phyloP scores from a whole-genome alignment of 179 eudicot species.

The Spinacia oleracea region DNA sequence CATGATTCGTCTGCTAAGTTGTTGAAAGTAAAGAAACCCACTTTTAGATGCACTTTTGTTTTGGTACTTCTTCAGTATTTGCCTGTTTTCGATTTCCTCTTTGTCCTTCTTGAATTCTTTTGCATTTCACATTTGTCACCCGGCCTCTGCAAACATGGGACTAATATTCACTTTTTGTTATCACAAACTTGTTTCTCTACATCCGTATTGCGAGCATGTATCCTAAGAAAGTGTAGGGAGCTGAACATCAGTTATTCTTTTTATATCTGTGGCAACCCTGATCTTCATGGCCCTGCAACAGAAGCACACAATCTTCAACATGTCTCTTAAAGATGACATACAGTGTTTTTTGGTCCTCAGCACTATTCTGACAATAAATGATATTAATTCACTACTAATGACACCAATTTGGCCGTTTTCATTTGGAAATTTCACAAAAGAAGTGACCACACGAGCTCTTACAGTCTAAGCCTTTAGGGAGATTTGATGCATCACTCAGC shows the following conservation, averaged over 20 bases:
- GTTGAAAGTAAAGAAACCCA: too few relatives aligned
- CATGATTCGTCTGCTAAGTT: too few relatives aligned
- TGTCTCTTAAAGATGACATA: too few relatives aligned
- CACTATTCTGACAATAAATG: background rate
- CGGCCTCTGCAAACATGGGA: background rate
- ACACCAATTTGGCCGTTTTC: background rate
- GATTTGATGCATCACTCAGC: too few relatives aligned
- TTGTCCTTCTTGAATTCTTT: background rate
- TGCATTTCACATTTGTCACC: background rate
- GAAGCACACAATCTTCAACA: background rate
- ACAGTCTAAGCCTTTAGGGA: too few relatives aligned
- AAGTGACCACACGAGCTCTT: background rate
- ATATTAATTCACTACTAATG: background rate
- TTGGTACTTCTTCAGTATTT: too few relatives aligned
- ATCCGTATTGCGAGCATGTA: background rate
- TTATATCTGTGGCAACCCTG: constrained; percentile 15
- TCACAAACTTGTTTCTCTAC: background rate
- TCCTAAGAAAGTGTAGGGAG: constrained; percentile 17
- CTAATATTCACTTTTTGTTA: background rate
- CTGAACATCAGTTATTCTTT: constrained; percentile 39
- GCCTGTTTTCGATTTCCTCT: too few relatives aligned
- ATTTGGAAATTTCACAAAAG: constrained; percentile 25
- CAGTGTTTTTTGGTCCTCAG: background rate
- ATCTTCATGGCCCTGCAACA: background rate
- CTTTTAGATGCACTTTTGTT: too few relatives aligned